phyloP scores from a whole-genome alignment of 2,329 filamentous ascomycete species.

The Venturia effusa region DNA sequence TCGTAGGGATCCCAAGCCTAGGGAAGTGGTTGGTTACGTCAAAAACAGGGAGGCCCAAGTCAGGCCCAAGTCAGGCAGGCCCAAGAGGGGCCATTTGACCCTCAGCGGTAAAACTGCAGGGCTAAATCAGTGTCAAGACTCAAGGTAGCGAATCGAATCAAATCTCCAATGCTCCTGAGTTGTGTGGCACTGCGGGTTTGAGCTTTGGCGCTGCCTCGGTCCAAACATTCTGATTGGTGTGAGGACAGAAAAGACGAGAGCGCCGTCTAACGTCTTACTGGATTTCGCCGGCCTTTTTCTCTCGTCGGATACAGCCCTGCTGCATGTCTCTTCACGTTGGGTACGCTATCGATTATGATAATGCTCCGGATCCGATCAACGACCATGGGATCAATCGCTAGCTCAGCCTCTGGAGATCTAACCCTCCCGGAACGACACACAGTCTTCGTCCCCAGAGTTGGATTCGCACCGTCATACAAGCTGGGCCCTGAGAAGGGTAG shows the following conservation, averaged over 20 bases:
- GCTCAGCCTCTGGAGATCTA: neutral
- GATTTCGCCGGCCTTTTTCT: neutral
- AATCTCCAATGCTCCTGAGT: neutral
- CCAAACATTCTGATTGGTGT: conserved; percentile 1
- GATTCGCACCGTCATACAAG: neutral
- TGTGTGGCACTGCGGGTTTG: conserved; percentile 4
- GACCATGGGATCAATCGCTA: neutral
- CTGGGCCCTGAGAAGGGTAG: neutral
- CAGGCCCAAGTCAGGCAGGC: neutral
- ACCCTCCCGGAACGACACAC: neutral
- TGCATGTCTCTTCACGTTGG: neutral
- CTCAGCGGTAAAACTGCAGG: neutral
- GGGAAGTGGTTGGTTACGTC: neutral
- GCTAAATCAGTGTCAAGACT: neutral
- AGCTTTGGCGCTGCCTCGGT: neutral
- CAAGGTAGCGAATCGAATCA: conserved; percentile 2
- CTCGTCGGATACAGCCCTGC: too few relatives aligned
- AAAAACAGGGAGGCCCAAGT: neutral
- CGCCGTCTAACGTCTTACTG: neutral
- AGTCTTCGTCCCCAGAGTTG: neutral
- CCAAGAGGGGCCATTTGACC: neutral
- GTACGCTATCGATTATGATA: neutral
- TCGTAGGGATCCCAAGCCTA: neutral
- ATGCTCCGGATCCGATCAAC: neutral
- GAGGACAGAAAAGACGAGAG: neutral